Percentiles rank a stretch among this genome's conserved stretches.
Evolutionary conservation across 768 basidiomycete species (phyloP).

Genomic region (Crassisporium funariophilum): DNA sequence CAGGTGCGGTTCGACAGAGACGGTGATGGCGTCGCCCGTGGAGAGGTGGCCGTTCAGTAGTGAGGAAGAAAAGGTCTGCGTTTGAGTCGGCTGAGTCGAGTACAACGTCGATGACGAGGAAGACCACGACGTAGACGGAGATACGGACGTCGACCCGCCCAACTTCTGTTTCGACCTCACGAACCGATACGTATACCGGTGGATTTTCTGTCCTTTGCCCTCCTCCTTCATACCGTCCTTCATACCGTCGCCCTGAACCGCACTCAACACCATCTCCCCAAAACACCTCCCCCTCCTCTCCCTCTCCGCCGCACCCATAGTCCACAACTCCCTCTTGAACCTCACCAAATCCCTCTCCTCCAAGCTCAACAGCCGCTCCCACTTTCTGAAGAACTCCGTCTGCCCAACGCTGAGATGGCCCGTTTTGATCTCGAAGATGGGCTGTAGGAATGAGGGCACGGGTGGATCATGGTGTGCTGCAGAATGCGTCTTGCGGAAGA

Average conservation of each 20-base stretch:
- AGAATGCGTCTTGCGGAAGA: conserved; percentile 74
- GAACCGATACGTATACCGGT: conserved; percentile 81
- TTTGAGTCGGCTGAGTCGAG: too few species aligned
- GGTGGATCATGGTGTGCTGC: conserved; percentile 15
- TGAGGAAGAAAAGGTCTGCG: too few species aligned
- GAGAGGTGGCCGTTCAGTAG: conserved; percentile 79
- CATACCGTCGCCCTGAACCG: conserved; percentile 14
- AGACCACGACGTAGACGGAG: conserved; percentile 29
- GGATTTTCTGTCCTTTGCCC: conserved; percentile 57
- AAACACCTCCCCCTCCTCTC: conserved; percentile 87
- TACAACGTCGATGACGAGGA: too few species aligned
- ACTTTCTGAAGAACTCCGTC: conserved; percentile 80
- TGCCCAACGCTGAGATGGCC: conserved; percentile 74
- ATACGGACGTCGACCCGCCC: too few species aligned
- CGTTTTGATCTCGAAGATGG: conserved; percentile 77
- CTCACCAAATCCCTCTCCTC: conserved; percentile 88
- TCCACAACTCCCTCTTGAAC: conserved; percentile 94
- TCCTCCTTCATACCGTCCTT: conserved; percentile 5
- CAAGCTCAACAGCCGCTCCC: conserved; percentile 81
- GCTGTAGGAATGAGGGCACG: conserved; percentile 52
- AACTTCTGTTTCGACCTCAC: conserved; percentile 30
- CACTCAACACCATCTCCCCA: conserved; percentile 71
- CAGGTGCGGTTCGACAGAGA: conserved; percentile 88
- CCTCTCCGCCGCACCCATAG: conserved; percentile 77
- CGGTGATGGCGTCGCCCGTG: conserved; percentile 77